These are phyloP conservation scores for Aspergillus carbonarius DNA, from an alignment of 2,329 filamentous ascomycete species.

Conservation along the genomic window DNA sequence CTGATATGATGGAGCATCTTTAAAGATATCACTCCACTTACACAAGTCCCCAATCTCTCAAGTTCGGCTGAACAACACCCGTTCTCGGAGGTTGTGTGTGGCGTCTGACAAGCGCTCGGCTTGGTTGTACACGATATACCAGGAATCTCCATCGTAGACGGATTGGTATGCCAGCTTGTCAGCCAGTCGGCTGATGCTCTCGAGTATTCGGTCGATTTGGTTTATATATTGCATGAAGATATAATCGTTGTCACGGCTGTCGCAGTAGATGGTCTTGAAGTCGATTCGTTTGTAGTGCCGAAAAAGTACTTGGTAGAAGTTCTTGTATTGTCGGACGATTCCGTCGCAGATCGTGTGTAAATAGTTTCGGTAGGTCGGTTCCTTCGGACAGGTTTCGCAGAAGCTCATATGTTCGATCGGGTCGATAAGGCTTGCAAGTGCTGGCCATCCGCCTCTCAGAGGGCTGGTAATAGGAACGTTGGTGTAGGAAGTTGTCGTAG, in stretches of 20 bases:
- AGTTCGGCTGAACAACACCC: background rate
- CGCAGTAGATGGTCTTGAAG: background rate
- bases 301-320: background rate
- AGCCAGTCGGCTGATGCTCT: background rate
- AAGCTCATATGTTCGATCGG: conserved; percentile 9
- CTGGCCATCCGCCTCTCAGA: background rate
- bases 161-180: background rate
- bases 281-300: background rate
- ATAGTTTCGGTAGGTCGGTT: background rate
- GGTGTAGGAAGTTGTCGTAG: background rate
- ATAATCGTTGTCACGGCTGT: too few relatives aligned
- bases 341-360: conserved; percentile 2
- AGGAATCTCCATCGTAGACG: conserved; percentile 8
- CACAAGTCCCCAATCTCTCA: background rate
- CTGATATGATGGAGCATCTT: too few relatives aligned
- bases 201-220: conserved; percentile 7
- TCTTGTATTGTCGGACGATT: conserved; percentile 1
- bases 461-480: background rate
- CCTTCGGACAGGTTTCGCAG: conserved; percentile 3
- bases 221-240: background rate
- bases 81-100: background rate
- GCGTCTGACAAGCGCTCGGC: conserved; percentile 3
- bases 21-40: too few relatives aligned
- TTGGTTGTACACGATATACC: conserved; percentile 1
- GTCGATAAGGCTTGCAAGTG: background rate